Evolutionary conservation across 2,329 filamentous ascomycete genomes (phyloP).

Genomic region (Aspergillus sp.): DNA sequence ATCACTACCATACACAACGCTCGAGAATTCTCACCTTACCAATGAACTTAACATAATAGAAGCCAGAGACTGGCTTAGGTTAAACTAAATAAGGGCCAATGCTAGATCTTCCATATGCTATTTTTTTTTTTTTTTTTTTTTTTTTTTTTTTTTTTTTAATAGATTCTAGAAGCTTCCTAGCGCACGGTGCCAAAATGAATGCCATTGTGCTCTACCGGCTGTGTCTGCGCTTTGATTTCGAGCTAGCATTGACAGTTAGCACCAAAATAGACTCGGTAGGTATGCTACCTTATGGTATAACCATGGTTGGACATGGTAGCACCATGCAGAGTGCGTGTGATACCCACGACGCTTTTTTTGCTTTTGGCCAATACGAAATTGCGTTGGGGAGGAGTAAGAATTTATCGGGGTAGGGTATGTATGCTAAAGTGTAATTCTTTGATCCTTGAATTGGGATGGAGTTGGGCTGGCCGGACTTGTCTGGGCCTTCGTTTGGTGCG

Average conservation of each 20-base stretch:
- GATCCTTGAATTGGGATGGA: not conserved
- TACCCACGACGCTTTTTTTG: not conserved
- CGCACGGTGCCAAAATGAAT: not conserved
- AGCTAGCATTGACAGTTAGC: not conserved
- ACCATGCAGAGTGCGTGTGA: not conserved
- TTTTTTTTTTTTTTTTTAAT: too few species aligned
- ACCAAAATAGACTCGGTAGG: too few species aligned
- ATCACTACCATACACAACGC: not conserved
- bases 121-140: too few species aligned
- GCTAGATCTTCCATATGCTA: not conserved
- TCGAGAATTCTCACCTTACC: not conserved
- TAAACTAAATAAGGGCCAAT: not conserved
- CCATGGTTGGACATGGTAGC: not conserved
- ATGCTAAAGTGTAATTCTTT: not conserved
- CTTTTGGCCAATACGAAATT: not conserved
- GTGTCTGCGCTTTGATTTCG: not conserved
- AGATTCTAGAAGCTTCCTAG: not conserved
- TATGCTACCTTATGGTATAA: too few species aligned
- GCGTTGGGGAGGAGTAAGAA: not conserved
- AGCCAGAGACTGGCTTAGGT: not conserved
- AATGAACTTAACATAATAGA: not conserved
- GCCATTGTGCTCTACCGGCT: not conserved
- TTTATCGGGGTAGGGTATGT: not conserved
- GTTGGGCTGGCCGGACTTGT: not conserved
- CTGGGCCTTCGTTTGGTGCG: not conserved